Evolutionary conservation across 306 rosid species (phyloP).

Genomic region (Cucurbita ficifolia): DNA sequence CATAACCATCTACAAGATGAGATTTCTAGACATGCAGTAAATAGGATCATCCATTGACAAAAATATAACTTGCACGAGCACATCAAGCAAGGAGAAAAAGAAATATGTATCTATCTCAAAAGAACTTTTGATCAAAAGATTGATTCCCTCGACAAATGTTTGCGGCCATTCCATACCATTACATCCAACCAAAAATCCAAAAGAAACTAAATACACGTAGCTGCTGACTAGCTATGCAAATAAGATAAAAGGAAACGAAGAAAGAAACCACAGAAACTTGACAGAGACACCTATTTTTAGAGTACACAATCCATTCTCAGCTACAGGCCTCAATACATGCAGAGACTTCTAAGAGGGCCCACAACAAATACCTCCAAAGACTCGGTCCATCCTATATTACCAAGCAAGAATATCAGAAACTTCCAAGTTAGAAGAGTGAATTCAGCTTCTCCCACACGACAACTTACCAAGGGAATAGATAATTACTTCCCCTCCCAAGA

Average conservation of each 20-base stretch:
- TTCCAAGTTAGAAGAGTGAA: neutral
- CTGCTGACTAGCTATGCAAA: neutral
- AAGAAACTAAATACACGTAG: neutral
- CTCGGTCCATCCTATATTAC: neutral
- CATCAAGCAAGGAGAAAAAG: neutral
- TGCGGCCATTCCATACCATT: constrained; percentile 1
- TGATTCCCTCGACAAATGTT: neutral
- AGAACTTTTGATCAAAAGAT: neutral
- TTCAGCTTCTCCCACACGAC: neutral
- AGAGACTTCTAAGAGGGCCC: neutral
- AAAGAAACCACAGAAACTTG: neutral
- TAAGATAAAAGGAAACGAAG: neutral
- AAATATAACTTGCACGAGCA: no score
- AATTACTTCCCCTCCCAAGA: neutral
- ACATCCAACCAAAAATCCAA: neutral
- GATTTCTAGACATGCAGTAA: neutral
- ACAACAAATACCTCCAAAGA: constrained; percentile 5
- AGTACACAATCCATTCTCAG: constrained; percentile 1
- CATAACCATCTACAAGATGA: neutral
- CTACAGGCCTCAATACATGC: neutral
- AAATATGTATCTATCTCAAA: neutral
- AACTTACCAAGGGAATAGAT: neutral
- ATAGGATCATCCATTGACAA: neutral
- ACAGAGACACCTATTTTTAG: neutral
- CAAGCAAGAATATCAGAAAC: neutral